Conservation (phyloP, 1,139 yeast genomes). For the Saccharomycopsis hybrid region DNA sequence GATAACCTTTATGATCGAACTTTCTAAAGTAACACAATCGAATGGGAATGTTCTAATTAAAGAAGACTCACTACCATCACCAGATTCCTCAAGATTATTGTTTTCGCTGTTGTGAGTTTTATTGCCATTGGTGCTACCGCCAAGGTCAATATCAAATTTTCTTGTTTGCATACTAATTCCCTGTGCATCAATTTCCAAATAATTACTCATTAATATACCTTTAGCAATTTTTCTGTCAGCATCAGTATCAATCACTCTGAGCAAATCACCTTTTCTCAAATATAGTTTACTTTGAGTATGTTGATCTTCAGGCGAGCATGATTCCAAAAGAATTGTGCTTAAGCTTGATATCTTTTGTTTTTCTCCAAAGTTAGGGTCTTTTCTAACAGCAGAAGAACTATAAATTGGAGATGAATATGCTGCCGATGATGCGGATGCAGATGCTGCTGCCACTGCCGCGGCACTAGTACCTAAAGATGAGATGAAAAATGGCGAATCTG, state of each 20-base stretch:
- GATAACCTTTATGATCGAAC: not conserved
- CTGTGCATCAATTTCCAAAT: conserved; percentile 1
- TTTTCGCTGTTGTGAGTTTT: not conserved
- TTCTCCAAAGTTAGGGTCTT: not conserved
- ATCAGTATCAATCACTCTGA: conserved; percentile 5
- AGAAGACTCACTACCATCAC: not conserved
- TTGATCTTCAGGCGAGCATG: not conserved
- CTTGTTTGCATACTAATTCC: not conserved
- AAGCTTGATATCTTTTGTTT: not conserved
- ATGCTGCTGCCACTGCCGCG: not conserved
- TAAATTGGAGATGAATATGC: no score
- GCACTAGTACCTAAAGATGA: no score
- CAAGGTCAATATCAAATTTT: no score
- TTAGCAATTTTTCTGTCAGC: not conserved
- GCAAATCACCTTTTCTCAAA: conserved; percentile 10
- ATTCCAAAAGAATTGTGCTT: no score
- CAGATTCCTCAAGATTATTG: not conserved
- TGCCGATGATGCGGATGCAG: no score
- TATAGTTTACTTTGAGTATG: not conserved
- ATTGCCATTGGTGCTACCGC: no score
- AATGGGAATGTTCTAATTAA: not conserved
- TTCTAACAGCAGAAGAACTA: not conserved
- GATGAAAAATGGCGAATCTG: not conserved
- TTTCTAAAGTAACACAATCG: conserved; percentile 2
- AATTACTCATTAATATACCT: conserved; percentile 6